Conservation (phyloP, 495 filamentous ascomycete species). For the Penicillium robsamsonii region DNA sequence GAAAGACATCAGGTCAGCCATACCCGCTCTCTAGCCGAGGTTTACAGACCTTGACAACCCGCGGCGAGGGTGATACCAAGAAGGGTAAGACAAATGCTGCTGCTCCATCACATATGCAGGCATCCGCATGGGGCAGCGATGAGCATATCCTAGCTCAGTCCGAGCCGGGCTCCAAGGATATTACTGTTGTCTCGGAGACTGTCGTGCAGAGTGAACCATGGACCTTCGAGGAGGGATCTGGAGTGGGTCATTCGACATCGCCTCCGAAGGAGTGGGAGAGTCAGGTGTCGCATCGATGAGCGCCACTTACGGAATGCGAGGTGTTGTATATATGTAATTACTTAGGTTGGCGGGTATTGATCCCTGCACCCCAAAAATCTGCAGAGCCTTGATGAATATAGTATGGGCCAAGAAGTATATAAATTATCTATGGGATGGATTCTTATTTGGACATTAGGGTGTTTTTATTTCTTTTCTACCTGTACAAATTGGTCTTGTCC, state of each 20-base stretch:
- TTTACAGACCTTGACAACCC: constrained; percentile 16
- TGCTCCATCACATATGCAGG: constrained; percentile 17
- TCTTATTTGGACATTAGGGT: background rate
- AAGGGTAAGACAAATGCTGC: constrained; percentile 16
- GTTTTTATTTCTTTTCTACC: background rate
- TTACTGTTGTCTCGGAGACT: constrained; percentile 36
- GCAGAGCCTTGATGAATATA: too few species aligned
- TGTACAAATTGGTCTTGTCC: background rate
- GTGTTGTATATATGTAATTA: background rate
- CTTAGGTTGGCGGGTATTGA: too few species aligned
- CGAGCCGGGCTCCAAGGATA: constrained; percentile 18
- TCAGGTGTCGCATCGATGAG: constrained; percentile 2
- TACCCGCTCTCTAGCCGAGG: constrained; percentile 24
- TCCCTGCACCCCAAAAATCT: too few species aligned
- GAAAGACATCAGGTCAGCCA: constrained; percentile 17
- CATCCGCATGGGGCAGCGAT: constrained; percentile 32
- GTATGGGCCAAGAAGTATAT: background rate
- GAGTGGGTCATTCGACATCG: background rate
- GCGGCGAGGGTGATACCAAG: constrained; percentile 11
- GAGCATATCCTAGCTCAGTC: constrained; percentile 26
- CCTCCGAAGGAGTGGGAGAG: background rate
- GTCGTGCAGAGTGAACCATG: constrained; percentile 29
- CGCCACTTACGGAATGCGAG: background rate
- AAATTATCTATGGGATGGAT: background rate
- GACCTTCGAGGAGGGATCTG: background rate